These are phyloP conservation scores for Fusarium denticulatum DNA, from an alignment of 2,329 filamentous ascomycete genomes.

Conservation along the genomic window DNA sequence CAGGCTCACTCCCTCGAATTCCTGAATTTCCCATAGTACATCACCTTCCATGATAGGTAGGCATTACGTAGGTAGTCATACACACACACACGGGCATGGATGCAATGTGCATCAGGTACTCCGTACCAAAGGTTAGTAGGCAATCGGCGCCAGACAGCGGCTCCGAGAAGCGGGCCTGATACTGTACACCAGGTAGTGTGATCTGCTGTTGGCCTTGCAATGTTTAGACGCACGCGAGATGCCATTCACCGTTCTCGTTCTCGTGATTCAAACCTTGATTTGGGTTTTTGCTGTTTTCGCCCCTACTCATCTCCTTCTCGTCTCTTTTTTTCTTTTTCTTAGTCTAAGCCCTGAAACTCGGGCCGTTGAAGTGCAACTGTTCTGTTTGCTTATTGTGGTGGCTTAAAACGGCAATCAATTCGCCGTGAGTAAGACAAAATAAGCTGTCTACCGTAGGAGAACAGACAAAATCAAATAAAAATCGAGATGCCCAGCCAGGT, in stretches of 20 bases:
- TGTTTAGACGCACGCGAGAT: constrained; percentile 13
- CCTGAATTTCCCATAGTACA: not conserved
- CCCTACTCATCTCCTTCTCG: not conserved
- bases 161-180: constrained; percentile 4
- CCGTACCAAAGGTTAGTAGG: too few relatives aligned
- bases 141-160: constrained; percentile 23
- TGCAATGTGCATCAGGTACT: not conserved
- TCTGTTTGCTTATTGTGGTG: not conserved
- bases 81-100: not conserved
- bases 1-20: not conserved
- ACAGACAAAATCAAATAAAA: not conserved
- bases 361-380: not conserved
- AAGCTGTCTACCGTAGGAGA: not conserved
- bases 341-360: not conserved
- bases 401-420: constrained; percentile 7
- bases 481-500: not conserved
- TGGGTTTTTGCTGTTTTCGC: not conserved
- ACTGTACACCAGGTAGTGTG: not conserved
- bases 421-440: not conserved
- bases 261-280: constrained; percentile 12
- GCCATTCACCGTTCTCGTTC: constrained; percentile 9
- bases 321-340: not conserved
- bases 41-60: constrained; percentile 5
- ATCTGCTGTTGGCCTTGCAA: not conserved
- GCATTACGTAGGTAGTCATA: not conserved